Base-by-base conservation (phyloP, 345 rosid species). In the Passiflora organensis region DNA sequence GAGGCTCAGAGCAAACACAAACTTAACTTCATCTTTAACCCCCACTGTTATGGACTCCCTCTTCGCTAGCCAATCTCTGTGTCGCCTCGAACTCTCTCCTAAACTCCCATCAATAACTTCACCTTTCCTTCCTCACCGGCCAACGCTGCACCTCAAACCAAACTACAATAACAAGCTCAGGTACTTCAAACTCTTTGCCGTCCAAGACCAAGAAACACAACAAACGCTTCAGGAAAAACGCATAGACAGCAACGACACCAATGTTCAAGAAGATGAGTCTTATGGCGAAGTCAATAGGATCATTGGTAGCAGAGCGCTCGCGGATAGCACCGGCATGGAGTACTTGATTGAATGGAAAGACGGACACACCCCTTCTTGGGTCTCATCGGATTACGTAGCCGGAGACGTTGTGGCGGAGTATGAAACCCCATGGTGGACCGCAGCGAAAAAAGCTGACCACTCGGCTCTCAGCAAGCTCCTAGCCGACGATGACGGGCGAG, bases 391-490 rank as follows among this genome's bases (percentile, higher is more conserved):
- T 56, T 81, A 17, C 80, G 78, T 88, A 12, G 96, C 98, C 39
- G 76, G 75, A 4, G 98, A 91, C 53, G 93, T 88, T 9, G 82
- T 91, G 20, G 85, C 95, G 0, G 98, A 88, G 66, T 88, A 82
- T 66, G 96, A 91, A 62, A 69, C 89, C 1, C 95, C 96, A 0
- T 88, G 98, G 96, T 91, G 95, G 96, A 82, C 77, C 6, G 96
- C 93, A 4, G 95, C 98, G 19, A 88, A 85, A 56, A 91, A 91
- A 58, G 91, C 87, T 55, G 96, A 91, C 70, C 80, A 78, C 0
- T 34, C 73, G 51, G 84, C 93, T 12, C 70, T 86, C 16, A 60
- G 60, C 37, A 43, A 56, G 43, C 73, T 91, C 17, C 52, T 88
- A 17, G 61, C 74, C 10, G 70, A 68, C 5, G 80, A 67, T 2